These are phyloP conservation scores for Lichtheimia ramosa DNA, from an alignment of 371 early-diverging fungal genomes.

Conservation along the genomic window DNA sequence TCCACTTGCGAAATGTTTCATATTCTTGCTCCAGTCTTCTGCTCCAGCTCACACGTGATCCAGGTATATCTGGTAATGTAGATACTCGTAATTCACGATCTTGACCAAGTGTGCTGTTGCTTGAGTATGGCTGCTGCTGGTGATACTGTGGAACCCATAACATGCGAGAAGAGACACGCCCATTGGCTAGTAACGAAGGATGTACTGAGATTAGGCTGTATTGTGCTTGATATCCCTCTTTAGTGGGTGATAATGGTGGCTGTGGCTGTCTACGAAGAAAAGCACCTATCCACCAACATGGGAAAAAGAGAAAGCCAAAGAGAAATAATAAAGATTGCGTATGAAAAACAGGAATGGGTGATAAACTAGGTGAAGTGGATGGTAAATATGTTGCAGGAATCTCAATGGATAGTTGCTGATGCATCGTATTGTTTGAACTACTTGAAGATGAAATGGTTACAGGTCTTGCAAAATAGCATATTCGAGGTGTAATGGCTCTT, in stretches of 20 bases:
- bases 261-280: constrained; percentile 7
- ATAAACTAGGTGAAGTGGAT: constrained; percentile 19
- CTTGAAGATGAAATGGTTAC: constrained; percentile 9
- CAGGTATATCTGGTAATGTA: neutral
- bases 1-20: constrained; percentile 26
- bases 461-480: neutral
- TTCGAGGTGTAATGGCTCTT: neutral
- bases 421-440: neutral
- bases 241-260: neutral
- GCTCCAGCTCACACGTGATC: neutral
- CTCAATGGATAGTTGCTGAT: neutral
- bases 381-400: neutral
- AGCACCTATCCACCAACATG: constrained; percentile 49
- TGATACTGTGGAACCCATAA: constrained; percentile 19
- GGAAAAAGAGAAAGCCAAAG: constrained; percentile 46
- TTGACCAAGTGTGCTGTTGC: neutral
- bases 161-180: constrained; percentile 17
- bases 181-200: constrained; percentile 37
- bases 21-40: constrained; percentile 9
- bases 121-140: neutral
- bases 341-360: constrained; percentile 35
- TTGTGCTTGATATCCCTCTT: neutral
- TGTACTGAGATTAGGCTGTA: constrained; percentile 18
- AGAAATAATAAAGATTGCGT: constrained; percentile 39
- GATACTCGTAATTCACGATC: neutral